phyloP scores from a whole-genome alignment of 768 basidiomycete species.

The Piloderma croceum region DNA sequence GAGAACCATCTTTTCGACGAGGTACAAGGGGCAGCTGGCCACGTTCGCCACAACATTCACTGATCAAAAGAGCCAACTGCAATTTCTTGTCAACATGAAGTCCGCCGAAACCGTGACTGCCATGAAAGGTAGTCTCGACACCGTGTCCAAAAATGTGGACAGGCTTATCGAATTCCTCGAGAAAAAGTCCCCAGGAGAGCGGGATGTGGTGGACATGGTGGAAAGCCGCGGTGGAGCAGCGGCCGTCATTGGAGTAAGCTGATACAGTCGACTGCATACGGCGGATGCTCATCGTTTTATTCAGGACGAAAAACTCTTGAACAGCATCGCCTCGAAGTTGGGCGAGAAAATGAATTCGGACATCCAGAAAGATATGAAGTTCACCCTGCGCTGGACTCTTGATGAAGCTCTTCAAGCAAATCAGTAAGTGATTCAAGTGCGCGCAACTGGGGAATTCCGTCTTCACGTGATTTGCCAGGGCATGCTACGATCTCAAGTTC shows the following conservation, averaged over 20 bases:
- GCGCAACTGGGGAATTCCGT: too few species aligned
- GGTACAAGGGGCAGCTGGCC: conserved; percentile 16
- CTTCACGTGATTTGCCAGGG: conserved; percentile 11
- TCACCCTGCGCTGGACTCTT: conserved; percentile 6
- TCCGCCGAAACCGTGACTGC: conserved; percentile 7
- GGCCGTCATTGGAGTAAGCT: conserved; percentile 9
- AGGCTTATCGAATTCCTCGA: conserved; percentile 2
- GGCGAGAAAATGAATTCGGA: too few species aligned
- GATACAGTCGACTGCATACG: neutral
- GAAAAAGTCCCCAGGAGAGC: conserved; percentile 7
- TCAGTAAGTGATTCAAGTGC: too few species aligned
- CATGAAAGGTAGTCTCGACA: conserved; percentile 9
- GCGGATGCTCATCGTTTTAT: neutral
- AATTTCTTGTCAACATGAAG: conserved; percentile 12
- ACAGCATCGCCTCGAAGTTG: conserved; percentile 8
- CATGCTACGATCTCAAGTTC: conserved; percentile 8
- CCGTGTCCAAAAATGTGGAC: conserved; percentile 4
- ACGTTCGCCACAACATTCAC: conserved; percentile 9
- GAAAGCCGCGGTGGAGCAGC: conserved; percentile 5
- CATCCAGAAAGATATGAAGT: conserved; percentile 5
- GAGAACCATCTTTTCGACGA: conserved; percentile 11
- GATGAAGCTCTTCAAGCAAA: conserved; percentile 12
- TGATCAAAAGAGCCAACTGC: conserved; percentile 13
- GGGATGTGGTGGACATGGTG: conserved; percentile 6
- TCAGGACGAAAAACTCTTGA: conserved; percentile 8